Conservation (phyloP, 805 yeast species). For the Kregervanrija fluxuum region DNA sequence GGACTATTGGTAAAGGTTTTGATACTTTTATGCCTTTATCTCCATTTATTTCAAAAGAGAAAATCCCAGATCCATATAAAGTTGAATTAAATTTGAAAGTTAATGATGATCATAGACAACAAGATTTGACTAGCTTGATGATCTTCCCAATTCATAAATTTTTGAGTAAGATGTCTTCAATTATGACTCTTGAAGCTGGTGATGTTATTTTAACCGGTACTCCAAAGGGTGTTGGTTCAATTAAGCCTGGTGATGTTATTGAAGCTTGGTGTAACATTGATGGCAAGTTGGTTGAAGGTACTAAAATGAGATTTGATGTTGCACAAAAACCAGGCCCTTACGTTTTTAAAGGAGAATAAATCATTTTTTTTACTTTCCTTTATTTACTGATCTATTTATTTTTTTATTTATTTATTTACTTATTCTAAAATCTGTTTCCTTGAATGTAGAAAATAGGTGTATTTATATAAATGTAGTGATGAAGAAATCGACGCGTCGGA, state of each 20-base stretch:
- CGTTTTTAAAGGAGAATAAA: conserved; percentile 28
- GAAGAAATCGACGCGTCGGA: no score
- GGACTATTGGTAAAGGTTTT: conserved; percentile 95
- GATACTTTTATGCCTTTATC: conserved; percentile 95
- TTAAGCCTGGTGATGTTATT: conserved; percentile 72
- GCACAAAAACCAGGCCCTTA: conserved; percentile 55
- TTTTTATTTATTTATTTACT: neutral
- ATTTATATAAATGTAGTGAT: no score
- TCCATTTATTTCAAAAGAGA: conserved; percentile 53
- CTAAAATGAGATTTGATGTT: conserved; percentile 43
- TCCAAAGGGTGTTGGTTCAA: conserved; percentile 92
- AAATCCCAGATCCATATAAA: conserved; percentile 67
- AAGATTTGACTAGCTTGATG: conserved; percentile 77
- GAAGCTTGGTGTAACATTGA: conserved; percentile 54
- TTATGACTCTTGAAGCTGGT: conserved; percentile 87
- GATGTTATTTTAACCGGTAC: conserved; percentile 94
- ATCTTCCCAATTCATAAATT: conserved; percentile 79
- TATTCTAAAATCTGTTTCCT: no score
- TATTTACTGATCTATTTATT: neutral
- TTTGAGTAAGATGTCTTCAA: conserved; percentile 70
- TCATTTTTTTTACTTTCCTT: neutral
- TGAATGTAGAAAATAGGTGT: no score
- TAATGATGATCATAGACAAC: conserved; percentile 65
- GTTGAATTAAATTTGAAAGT: conserved; percentile 57
- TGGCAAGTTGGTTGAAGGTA: conserved; percentile 48